phyloP scores from a whole-genome alignment of 2,329 filamentous ascomycete genomes.

The Paecilomyces niveus region DNA sequence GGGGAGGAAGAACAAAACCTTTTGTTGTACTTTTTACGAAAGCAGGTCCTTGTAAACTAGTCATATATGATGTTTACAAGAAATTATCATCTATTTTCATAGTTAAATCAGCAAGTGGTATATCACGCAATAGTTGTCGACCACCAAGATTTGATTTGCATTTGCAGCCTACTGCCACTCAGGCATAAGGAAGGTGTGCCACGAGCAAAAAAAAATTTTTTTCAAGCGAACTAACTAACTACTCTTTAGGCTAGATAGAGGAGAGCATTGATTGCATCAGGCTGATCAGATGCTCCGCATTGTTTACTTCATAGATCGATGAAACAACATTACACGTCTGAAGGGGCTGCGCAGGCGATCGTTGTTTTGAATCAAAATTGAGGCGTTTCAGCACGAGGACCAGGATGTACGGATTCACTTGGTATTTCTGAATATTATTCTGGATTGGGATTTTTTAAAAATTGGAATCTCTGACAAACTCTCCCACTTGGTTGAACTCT shows the following conservation, averaged over 20 bases:
- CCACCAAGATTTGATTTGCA: too few species aligned
- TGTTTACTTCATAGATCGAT: not conserved
- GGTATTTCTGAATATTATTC: too few species aligned
- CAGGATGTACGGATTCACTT: too few species aligned
- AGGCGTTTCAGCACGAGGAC: not conserved
- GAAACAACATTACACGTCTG: not conserved
- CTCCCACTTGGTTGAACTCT: too few species aligned
- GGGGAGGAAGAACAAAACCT: constrained; percentile 1
- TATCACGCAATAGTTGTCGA: not conserved
- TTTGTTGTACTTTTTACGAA: constrained; percentile 8
- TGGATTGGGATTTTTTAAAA: too few species aligned
- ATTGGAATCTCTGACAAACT: too few species aligned
- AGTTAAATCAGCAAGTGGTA: not conserved
- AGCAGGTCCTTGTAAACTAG: constrained; percentile 13
- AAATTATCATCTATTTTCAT: not conserved
- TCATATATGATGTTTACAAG: constrained; percentile 16
- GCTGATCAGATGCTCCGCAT: not conserved
- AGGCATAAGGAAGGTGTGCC: too few species aligned
- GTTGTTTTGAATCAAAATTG: not conserved
- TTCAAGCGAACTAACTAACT: not conserved
- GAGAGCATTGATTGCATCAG: not conserved
- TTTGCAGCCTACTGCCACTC: not conserved
- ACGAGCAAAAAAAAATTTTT: too few species aligned
- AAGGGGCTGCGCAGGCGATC: not conserved
- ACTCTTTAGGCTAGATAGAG: not conserved